Evolutionary conservation across 1,284 basidiomycete species (phyloP).

Genomic region (Fomitopsis pinicola): DNA sequence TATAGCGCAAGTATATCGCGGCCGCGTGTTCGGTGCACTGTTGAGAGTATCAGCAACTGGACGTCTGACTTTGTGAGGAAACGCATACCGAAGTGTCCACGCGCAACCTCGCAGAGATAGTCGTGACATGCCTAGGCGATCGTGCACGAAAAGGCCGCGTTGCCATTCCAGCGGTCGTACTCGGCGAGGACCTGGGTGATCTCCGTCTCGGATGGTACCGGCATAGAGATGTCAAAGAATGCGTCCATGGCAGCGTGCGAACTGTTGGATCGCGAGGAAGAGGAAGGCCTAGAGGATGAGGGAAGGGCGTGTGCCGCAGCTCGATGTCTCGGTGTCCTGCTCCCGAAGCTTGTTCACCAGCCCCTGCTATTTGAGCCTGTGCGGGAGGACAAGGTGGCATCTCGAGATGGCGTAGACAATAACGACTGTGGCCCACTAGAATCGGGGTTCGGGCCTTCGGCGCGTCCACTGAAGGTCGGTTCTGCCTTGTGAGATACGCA

Average conservation of each 20-base stretch:
- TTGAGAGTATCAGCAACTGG: background rate
- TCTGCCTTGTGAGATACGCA: no score
- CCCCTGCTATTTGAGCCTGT: background rate
- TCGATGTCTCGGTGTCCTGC: constrained; percentile 1
- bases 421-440: background rate
- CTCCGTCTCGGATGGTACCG: constrained; percentile 6
- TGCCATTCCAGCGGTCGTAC: constrained; percentile 1
- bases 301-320: background rate
- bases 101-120: background rate
- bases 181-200: background rate
- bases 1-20: background rate
- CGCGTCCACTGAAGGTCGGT: no score
- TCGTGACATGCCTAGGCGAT: constrained; percentile 1
- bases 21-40: background rate
- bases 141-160: background rate
- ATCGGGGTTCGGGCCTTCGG: no score
- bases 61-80: background rate
- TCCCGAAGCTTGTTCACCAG: background rate
- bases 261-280: background rate
- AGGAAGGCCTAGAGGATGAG: background rate
- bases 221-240: constrained; percentile 8
- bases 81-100: background rate
- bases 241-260: constrained; percentile 6
- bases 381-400: background rate
- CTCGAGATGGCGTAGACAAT: background rate